A percentile compares a stretch with the other conserved stretches of the same genome.
Conservation (phyloP, 2,329 filamentous ascomycete genomes). For the Aspergillus niger region DNA sequence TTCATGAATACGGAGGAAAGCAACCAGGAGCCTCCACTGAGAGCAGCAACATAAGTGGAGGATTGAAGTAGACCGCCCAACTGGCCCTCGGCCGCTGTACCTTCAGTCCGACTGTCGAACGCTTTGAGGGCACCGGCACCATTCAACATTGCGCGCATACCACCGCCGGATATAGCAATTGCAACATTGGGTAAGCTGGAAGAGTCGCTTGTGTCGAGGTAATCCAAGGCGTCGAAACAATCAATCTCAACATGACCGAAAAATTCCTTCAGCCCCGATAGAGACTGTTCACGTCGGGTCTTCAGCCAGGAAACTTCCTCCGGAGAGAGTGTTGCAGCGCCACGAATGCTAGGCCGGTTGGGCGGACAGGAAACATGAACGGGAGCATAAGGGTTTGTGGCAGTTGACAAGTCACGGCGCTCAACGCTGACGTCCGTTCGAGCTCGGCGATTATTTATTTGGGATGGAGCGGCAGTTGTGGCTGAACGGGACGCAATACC, state of each 20-base stretch:
- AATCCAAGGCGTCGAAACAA: background rate
- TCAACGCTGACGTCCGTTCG: too few species aligned
- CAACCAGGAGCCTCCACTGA: constrained; percentile 85
- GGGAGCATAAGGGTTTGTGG: background rate
- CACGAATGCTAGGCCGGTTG: background rate
- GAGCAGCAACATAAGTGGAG: constrained; percentile 76
- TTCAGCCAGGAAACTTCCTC: background rate
- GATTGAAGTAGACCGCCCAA: constrained; percentile 81
- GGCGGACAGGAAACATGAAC: background rate
- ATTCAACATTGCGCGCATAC: constrained; percentile 83
- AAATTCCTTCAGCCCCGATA: background rate
- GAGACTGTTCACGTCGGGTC: background rate
- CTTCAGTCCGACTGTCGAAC: constrained; percentile 71
- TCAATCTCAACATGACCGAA: constrained; percentile 1
- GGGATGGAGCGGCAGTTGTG: background rate
- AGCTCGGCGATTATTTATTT: background rate
- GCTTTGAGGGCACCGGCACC: constrained; percentile 81
- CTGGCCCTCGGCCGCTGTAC: constrained; percentile 64
- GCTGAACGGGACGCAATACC: background rate
- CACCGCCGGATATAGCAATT: constrained; percentile 79
- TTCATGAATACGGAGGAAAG: constrained; percentile 77
- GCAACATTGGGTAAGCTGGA: constrained; percentile 65
- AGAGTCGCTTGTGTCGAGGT: background rate
- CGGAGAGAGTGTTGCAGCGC: background rate
- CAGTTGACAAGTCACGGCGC: background rate